Evolutionary conservation across 148 eudicot genomes (phyloP), one percentile per base, ranked within the genome.

Genomic region (Chenopodium quinoa): DNA sequence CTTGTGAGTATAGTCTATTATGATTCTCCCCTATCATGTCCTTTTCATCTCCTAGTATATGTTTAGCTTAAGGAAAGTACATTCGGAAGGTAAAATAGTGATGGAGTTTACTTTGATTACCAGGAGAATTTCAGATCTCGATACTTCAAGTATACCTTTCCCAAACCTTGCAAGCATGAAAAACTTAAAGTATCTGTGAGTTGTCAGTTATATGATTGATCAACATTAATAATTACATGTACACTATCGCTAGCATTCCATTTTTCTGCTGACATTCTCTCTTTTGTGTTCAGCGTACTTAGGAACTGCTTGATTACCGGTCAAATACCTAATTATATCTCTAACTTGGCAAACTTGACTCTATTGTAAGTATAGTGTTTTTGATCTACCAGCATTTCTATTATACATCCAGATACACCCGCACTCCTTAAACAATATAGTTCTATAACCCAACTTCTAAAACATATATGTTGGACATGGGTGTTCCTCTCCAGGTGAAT

Each of bases 41-140:
- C 66, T 62, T 62, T 7, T 20, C 25, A 62, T 62, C 66, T 62
- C 66, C 66, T 37, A 19, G 74, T 17, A 37, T 17, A 25, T 37
- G 20, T 22, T 69, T 34, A 32, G 3, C 22, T 14, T 14, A 16
- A 31, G 40, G 11, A 4, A 13, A 3, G 4, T 32, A 19, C 9
- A 29, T 31, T 9, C 1, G 44, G 1, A 4, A 34, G 73, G 47
- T 31, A 69, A 16, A 13, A 40, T 9, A 17, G 9, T 34, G 0
- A 71, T 71, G 50, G 9, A 37, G 37, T 74, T 68, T 64, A 62
- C 68, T 78, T 80, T 80, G 71, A 80, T 81, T 84, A 64, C 44
- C 88, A 95, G 97, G 97, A 89, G 91, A 85, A 92, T 95, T 80
- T 87, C 93, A 52, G 97, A 92, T 87, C 86, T 94, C 73, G 75